Conservation (phyloP, 495 filamentous ascomycete species). For the Recurvomyces mirabilis region DNA sequence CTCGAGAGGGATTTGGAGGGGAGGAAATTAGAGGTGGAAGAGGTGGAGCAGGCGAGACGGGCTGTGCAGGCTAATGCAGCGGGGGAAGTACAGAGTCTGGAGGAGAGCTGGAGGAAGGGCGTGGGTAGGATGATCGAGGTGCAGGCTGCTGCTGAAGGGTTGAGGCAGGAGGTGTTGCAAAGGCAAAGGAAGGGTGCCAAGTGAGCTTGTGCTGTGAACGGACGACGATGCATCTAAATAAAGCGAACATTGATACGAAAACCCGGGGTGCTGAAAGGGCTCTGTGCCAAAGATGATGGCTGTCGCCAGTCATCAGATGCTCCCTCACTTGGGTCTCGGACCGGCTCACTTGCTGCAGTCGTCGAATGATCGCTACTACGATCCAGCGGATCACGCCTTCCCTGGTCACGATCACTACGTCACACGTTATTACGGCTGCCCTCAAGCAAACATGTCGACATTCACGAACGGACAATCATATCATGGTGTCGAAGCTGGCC, state of each 20-base stretch:
- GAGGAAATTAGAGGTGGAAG: conserved; percentile 52
- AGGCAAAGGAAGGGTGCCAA: conserved; percentile 33
- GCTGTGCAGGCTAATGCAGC: conserved; percentile 55
- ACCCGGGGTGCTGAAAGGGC: not conserved
- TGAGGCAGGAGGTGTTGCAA: conserved; percentile 54
- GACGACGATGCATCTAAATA: not conserved
- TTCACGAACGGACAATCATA: too few relatives aligned
- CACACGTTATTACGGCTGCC: too few relatives aligned
- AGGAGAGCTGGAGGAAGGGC: conserved; percentile 49
- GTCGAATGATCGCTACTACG: too few relatives aligned
- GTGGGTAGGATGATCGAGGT: conserved; percentile 48
- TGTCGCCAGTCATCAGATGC: not conserved
- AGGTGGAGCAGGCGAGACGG: conserved; percentile 58
- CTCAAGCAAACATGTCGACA: too few relatives aligned
- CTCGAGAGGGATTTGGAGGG: conserved; percentile 71
- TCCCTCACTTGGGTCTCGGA: not conserved
- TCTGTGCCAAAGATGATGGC: not conserved
- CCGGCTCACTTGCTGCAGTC: too few relatives aligned
- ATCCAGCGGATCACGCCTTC: too few relatives aligned
- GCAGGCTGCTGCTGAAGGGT: conserved; percentile 54
- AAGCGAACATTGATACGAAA: not conserved
- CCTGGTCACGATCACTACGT: too few relatives aligned
- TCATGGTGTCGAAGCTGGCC: too few relatives aligned
- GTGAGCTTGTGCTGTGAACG: too few relatives aligned
- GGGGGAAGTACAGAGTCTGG: conserved; percentile 56